phyloP scores from a whole-genome alignment of 495 filamentous ascomycete species.

The Antarctomyces pellizariae region DNA sequence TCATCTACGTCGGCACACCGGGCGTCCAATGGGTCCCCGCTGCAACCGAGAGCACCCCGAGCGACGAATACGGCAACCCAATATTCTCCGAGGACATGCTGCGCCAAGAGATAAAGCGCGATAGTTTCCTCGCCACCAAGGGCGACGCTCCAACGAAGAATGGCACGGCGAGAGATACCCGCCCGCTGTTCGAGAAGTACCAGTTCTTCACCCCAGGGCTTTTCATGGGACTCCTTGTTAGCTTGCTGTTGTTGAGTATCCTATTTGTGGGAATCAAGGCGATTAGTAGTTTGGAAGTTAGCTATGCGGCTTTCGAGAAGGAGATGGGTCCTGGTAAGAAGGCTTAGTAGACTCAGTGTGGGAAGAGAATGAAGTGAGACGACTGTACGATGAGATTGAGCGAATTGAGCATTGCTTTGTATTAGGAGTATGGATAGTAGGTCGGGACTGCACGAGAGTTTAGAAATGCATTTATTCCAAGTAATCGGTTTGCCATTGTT shows the following conservation, averaged over 20 bases:
- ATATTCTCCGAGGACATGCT: constrained; percentile 2
- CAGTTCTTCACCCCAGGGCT: constrained; percentile 70
- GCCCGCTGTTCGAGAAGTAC: constrained; percentile 71
- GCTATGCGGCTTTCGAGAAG: constrained; percentile 89
- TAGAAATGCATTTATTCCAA: no score
- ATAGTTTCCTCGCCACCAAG: constrained; percentile 15
- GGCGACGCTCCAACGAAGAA: constrained; percentile 13
- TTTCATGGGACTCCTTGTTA: constrained; percentile 57
- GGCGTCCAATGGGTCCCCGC: constrained; percentile 2
- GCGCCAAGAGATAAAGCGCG: constrained; percentile 3
- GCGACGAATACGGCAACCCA: no score
- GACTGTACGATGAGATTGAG: no score
- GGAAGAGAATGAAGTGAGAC: no score
- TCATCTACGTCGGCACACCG: constrained; percentile 36
- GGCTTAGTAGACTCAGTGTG: constrained; percentile 38
- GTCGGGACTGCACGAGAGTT: no score
- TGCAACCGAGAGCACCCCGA: not conserved
- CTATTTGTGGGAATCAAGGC: constrained; percentile 55
- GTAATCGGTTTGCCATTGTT: no score
- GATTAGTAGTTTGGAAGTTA: constrained; percentile 57
- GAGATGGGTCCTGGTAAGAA: constrained; percentile 81
- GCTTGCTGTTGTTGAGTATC: constrained; percentile 46
- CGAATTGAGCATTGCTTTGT: no score
- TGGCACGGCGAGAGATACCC: constrained; percentile 14
- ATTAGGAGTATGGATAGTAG: no score